Percentiles rank a stretch among this genome's conserved stretches.
Evolutionary conservation across 768 basidiomycete species (phyloP).

Genomic region (Calocera cornea): DNA sequence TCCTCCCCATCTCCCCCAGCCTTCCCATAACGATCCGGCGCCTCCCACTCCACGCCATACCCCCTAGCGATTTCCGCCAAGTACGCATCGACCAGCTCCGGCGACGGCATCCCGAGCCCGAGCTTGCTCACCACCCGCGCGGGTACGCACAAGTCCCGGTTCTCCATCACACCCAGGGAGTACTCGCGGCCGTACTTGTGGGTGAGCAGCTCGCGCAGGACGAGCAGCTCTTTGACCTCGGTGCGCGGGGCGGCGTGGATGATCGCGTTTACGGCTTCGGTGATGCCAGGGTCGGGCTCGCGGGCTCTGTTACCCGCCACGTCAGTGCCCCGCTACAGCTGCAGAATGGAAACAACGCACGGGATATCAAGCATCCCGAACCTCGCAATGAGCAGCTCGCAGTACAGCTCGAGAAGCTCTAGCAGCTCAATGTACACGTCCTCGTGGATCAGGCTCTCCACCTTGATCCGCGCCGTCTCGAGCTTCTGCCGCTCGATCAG

Average conservation of each 20-base stretch:
- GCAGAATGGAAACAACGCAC: conserved; percentile 28
- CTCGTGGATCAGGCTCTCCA: conserved; percentile 79
- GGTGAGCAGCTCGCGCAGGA: conserved; percentile 86
- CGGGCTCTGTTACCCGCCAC: conserved; percentile 37
- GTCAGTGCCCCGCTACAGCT: not conserved
- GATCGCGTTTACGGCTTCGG: conserved; percentile 76
- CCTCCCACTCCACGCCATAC: conserved; percentile 60
- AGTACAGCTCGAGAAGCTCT: conserved; percentile 87
- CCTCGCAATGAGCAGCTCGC: conserved; percentile 81
- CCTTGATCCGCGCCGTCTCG: conserved; percentile 75
- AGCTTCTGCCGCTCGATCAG: conserved; percentile 65
- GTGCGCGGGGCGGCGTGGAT: conserved; percentile 86
- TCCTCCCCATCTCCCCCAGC: conserved; percentile 20
- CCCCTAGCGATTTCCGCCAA: conserved; percentile 78
- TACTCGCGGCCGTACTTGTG: conserved; percentile 93
- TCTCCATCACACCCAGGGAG: conserved; percentile 72
- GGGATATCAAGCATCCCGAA: conserved; percentile 84
- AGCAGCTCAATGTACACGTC: conserved; percentile 77
- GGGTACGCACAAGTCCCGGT: conserved; percentile 65
- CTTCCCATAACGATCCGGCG: conserved; percentile 23
- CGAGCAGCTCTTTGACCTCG: conserved; percentile 83
- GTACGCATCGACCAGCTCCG: conserved; percentile 74
- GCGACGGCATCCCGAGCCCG: conserved; percentile 49
- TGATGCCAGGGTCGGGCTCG: conserved; percentile 76
- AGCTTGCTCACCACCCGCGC: conserved; percentile 73